phyloP scores from a whole-genome alignment of 345 rosid genomes.

The Bruguiera sexangula region DNA sequence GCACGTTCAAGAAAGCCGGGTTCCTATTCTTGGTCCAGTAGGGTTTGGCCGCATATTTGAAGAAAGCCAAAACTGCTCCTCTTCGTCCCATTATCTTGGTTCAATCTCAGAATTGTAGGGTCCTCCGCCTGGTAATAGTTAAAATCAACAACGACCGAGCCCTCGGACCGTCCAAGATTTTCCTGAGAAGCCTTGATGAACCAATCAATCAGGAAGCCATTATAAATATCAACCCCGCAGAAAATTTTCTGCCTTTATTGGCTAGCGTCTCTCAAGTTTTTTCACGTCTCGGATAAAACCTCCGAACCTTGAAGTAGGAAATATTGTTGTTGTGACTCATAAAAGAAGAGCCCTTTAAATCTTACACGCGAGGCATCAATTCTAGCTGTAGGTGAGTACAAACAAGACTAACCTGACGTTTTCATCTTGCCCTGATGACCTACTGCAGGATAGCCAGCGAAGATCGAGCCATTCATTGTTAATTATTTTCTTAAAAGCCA shows the following conservation, averaged over 20 bases:
- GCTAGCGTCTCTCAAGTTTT: conserved; percentile 50
- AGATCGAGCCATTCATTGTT: conserved; percentile 74
- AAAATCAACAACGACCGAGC: conserved; percentile 72
- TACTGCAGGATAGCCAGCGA: conserved; percentile 73
- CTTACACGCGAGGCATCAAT: conserved; percentile 49
- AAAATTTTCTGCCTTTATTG: conserved; percentile 43
- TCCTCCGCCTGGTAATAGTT: conserved; percentile 62
- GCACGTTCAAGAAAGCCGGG: conserved; percentile 52
- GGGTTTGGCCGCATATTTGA: conserved; percentile 66
- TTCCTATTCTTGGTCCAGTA: conserved; percentile 88
- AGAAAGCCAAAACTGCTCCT: conserved; percentile 88
- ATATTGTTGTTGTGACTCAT: conserved; percentile 71
- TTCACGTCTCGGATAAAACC: conserved; percentile 59
- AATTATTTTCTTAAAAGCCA: conserved; percentile 54
- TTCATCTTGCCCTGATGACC: conserved; percentile 81
- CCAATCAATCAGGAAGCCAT: conserved; percentile 63
- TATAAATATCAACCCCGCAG: conserved; percentile 66
- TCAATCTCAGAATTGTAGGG: conserved; percentile 55
- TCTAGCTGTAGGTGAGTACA: conserved; percentile 48
- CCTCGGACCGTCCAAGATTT: conserved; percentile 70
- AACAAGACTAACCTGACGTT: conserved; percentile 67
- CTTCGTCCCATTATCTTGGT: conserved; percentile 78
- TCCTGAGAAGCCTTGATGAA: conserved; percentile 70
- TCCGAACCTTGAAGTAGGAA: conserved; percentile 43
- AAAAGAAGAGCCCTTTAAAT: conserved; percentile 67